Base-by-base conservation (phyloP, 331 rosid species). In the Cydonia oblonga region DNA sequence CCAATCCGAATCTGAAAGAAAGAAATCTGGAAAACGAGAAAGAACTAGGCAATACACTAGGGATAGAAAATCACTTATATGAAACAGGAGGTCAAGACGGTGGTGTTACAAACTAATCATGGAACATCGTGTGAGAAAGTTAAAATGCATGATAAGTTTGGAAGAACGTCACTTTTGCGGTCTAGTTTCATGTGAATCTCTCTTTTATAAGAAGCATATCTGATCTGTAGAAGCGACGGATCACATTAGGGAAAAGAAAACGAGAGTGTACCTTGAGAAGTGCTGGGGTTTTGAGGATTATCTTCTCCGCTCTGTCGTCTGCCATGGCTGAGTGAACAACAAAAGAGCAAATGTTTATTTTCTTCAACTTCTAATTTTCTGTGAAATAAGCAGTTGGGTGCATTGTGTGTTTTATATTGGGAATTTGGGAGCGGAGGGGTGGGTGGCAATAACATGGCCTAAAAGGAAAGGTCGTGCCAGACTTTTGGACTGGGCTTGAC, bases 201-300 rank as follows among this genome's bases (percentile, higher is more conserved):
- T 44, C 19, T 42, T 13, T 42, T 42, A 42, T 13, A 42, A 42
- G 2, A 42, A 40, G 5, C 2, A 0, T 0, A 42, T 42, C 0
- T 42, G 6, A 42, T 42, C 16, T 1, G 6, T 42, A 42, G 0
- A 42, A 42, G 49, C 18, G 2, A 12, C 5, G 2, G 5, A 2
- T 42, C 6, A 42, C 54, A 49, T 49, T 49, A 16, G 6, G 54
- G 0, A 30, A 40, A 59, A 2, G n/a, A 38, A 42, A 59, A 18
- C 20, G 54, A 14, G 33, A 12, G 4, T 18, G 40, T 60, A 82
- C 89, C 84, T 77, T 19, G 13, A 57, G 66, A 68, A 85, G 89
- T 15, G 77, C 73, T 52, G 82, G 79, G 68, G 19, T 74, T 74
- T 74, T 30, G 29, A 85, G 86, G 29, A 82, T 75, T 58, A 5